Evolutionary conservation across 805 yeast genomes (phyloP).

Genomic region (Lipomyces anomalus): DNA sequence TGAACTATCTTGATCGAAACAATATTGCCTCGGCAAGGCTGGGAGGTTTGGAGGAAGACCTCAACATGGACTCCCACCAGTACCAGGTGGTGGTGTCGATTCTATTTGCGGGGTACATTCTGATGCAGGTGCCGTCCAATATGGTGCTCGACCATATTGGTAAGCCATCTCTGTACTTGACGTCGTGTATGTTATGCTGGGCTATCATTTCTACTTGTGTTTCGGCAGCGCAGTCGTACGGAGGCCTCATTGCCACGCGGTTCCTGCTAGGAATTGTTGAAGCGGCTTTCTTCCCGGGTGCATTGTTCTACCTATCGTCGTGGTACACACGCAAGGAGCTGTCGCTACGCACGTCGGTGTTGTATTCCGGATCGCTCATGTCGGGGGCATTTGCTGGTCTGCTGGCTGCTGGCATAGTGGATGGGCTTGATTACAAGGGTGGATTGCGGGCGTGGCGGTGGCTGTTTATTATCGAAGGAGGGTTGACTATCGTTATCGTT

Average conservation of each 20-base stretch:
- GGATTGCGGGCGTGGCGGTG: conserved; percentile 46
- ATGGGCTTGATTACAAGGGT: conserved; percentile 17
- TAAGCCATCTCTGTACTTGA: conserved; percentile 20
- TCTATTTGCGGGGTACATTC: conserved; percentile 31
- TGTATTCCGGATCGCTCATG: conserved; percentile 35
- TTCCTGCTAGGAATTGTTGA: conserved; percentile 36
- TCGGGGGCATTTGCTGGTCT: conserved; percentile 38
- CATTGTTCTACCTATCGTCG: conserved; percentile 32
- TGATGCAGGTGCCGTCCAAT: conserved; percentile 21
- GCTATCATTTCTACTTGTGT: conserved; percentile 31
- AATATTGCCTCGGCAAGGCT: conserved; percentile 44
- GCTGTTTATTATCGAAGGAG: conserved; percentile 47
- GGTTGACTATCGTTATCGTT: conserved; percentile 38
- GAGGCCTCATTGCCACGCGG: conserved; percentile 30
- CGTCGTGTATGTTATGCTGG: conserved; percentile 35
- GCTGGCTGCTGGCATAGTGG: conserved; percentile 35
- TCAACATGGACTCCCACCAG: conserved; percentile 37
- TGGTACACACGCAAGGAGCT: conserved; percentile 40
- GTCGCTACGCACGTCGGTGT: conserved; percentile 37
- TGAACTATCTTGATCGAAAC: conserved; percentile 41
- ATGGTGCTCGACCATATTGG: conserved; percentile 31
- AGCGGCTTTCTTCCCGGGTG: conserved; percentile 38
- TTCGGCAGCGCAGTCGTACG: conserved; percentile 28
- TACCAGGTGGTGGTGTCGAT: conserved; percentile 42
- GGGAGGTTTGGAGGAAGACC: conserved; percentile 38